Conservation (phyloP, 2,329 filamentous ascomycete genomes). For the Lasiodiplodia gonubiensis region DNA sequence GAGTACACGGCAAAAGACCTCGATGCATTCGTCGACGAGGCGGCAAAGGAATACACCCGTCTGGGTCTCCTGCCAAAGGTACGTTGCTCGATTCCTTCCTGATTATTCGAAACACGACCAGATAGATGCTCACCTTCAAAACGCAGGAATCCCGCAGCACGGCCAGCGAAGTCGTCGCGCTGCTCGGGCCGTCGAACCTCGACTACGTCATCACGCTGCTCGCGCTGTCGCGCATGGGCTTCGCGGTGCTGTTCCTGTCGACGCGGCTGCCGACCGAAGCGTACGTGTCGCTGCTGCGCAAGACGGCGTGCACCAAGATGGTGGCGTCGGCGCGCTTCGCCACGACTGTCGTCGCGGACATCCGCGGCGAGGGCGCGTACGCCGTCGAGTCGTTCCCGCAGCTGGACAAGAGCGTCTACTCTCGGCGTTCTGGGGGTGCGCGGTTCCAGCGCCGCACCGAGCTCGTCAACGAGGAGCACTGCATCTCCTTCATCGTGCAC, state of each 20-base stretch:
- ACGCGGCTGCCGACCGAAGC: slow-evolving; percentile 60
- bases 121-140: neutral
- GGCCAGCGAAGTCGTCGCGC: slow-evolving; percentile 44
- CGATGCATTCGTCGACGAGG: slow-evolving; percentile 38
- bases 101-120: too few relatives aligned
- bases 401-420: neutral
- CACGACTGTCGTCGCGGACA: neutral
- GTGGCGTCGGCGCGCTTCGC: slow-evolving; percentile 8
- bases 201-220: slow-evolving; percentile 62
- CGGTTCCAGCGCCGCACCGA: slow-evolving; percentile 8
- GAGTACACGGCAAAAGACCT: slow-evolving; percentile 38
- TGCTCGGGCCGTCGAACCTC: slow-evolving; percentile 61
- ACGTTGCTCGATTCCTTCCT: slow-evolving; percentile 5
- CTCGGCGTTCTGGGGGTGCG: neutral
- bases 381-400: neutral
- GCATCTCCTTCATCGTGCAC: slow-evolving; percentile 48
- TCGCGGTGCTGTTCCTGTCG: slow-evolving; percentile 61
- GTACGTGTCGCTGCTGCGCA: slow-evolving; percentile 47
- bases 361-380: neutral
- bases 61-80: slow-evolving; percentile 36
- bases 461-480: slow-evolving; percentile 38
- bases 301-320: slow-evolving; percentile 45
- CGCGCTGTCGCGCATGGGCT: slow-evolving; percentile 61
- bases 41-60: slow-evolving; percentile 33
- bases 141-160: slow-evolving; percentile 13